Evolutionary conservation across 106 monocot species (phyloP).

Genomic region (Apostasia shenzhenica): DNA sequence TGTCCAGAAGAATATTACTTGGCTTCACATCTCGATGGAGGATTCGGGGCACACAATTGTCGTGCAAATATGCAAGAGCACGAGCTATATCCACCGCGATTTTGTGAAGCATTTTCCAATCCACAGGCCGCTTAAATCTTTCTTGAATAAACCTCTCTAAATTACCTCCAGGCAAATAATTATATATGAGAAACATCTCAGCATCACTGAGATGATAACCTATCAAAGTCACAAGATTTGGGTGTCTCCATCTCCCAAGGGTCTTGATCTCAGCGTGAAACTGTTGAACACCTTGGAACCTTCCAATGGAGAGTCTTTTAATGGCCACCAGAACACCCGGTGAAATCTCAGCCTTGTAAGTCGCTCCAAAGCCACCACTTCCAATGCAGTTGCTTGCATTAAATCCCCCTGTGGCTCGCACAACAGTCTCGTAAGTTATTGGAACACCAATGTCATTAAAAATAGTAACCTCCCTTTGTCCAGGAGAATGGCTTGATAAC

Average conservation of each 20-base stretch:
- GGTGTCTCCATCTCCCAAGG: slow-evolving; percentile 86
- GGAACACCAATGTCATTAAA: slow-evolving; percentile 61
- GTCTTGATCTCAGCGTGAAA: slow-evolving; percentile 88
- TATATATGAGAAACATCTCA: slow-evolving; percentile 83
- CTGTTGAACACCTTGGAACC: slow-evolving; percentile 71
- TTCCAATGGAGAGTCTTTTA: slow-evolving; percentile 58
- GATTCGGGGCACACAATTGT: slow-evolving; percentile 61
- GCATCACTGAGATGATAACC: slow-evolving; percentile 84
- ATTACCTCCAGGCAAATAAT: slow-evolving; percentile 67
- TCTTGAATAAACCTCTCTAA: slow-evolving; percentile 72
- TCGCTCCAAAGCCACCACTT: slow-evolving; percentile 69
- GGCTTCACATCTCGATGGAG: slow-evolving; percentile 78
- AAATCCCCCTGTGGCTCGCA: slow-evolving; percentile 59
- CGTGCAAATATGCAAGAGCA: slow-evolving; percentile 65
- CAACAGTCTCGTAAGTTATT: slow-evolving; percentile 60
- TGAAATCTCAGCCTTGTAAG: slow-evolving; percentile 67
- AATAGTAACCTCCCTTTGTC: slow-evolving; percentile 53
- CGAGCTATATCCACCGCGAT: slow-evolving; percentile 83
- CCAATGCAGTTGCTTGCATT: slow-evolving; percentile 74
- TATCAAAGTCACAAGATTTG: slow-evolving; percentile 89
- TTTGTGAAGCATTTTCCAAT: slow-evolving; percentile 94
- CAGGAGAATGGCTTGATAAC: slow-evolving; percentile 17
- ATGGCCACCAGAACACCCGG: slow-evolving; percentile 66
- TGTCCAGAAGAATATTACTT: slow-evolving; percentile 71
- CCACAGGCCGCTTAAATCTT: slow-evolving; percentile 47